These are phyloP conservation scores for Phialemoniopsis sp. DNA, from an alignment of 2,329 filamentous ascomycete genomes.

Conservation along the genomic window DNA sequence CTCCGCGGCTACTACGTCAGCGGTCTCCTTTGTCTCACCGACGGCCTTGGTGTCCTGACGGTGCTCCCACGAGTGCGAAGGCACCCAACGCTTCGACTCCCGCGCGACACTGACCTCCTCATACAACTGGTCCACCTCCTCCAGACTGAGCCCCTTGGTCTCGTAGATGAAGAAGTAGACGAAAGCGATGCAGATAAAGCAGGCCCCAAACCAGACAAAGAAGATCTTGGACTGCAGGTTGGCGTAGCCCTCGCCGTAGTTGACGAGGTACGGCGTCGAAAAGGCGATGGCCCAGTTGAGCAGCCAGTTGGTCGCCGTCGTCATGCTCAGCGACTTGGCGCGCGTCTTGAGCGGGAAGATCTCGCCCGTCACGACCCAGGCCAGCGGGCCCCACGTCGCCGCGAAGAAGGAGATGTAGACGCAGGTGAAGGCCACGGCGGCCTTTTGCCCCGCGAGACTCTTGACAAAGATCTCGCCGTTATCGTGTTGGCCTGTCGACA, in stretches of 20 bases:
- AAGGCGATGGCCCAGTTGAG: slow-evolving; percentile 53
- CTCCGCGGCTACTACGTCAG: too few species aligned
- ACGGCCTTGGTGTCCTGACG: too few species aligned
- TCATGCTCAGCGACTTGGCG: slow-evolving; percentile 79
- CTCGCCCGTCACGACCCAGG: slow-evolving; percentile 83
- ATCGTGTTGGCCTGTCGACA: slow-evolving; percentile 41
- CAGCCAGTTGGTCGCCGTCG: slow-evolving; percentile 87
- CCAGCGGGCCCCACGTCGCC: slow-evolving; percentile 79
- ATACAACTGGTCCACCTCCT: slow-evolving; percentile 85
- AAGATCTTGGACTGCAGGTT: slow-evolving; percentile 68
- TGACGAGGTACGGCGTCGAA: slow-evolving; percentile 58
- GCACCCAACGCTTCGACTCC: too few species aligned
- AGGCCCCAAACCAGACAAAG: slow-evolving; percentile 72
- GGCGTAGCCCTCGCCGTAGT: slow-evolving; percentile 41
- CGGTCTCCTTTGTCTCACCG: too few species aligned
- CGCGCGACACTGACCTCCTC: slow-evolving; percentile 61
- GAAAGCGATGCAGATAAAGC: slow-evolving; percentile 56
- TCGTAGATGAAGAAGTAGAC: slow-evolving; percentile 71
- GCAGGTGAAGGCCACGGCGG: slow-evolving; percentile 83
- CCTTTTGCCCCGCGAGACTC: slow-evolving; percentile 55
- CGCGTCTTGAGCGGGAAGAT: slow-evolving; percentile 88
- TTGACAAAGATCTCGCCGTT: slow-evolving; percentile 33
- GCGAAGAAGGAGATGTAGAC: slow-evolving; percentile 95
- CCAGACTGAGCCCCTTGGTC: slow-evolving; percentile 72
- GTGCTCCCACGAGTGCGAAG: neutral